Conservation (phyloP, 495 filamentous ascomycete genomes). For the Rhypophila decipiens region DNA sequence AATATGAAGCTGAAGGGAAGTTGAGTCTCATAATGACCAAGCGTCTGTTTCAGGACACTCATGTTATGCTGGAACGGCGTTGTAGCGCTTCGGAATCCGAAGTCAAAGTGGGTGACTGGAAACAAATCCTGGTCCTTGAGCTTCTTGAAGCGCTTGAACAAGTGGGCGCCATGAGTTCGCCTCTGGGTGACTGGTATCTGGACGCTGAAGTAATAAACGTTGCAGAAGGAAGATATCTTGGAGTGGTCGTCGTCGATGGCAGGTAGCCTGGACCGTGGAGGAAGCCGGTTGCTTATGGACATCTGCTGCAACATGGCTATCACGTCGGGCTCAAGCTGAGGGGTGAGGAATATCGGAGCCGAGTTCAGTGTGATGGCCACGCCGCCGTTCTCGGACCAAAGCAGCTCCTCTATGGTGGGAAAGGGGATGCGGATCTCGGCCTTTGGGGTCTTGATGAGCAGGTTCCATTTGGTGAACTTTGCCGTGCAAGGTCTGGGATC, state of each 20-base stretch:
- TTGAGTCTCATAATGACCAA: conserved; percentile 9
- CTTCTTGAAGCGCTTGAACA: too few relatives aligned
- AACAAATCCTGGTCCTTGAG: conserved; percentile 22
- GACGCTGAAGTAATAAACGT: conserved; percentile 15
- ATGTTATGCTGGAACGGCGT: too few relatives aligned
- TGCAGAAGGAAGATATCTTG: conserved; percentile 4
- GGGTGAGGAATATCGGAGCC: conserved; percentile 10
- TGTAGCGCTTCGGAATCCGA: conserved; percentile 6
- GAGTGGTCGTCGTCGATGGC: conserved; percentile 12
- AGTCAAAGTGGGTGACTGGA: conserved; percentile 15
- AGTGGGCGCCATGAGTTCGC: too few relatives aligned
- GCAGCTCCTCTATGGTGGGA: conserved; percentile 27
- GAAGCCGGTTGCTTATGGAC: background rate
- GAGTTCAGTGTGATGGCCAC: conserved; percentile 29
- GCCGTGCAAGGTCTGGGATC: conserved; percentile 25
- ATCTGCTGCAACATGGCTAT: background rate
- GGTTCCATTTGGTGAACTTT: conserved; percentile 36
- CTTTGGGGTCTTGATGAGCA: conserved; percentile 25
- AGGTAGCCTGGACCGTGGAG: background rate
- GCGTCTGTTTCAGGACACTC: too few relatives aligned
- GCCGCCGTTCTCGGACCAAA: conserved; percentile 20
- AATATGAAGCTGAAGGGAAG: conserved; percentile 37
- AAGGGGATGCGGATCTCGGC: conserved; percentile 35
- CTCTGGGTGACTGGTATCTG: background rate
- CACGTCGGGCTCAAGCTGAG: background rate